These are phyloP conservation scores for Madurella fahalii DNA, from an alignment of 2,329 filamentous ascomycete genomes.

Conservation along the genomic window DNA sequence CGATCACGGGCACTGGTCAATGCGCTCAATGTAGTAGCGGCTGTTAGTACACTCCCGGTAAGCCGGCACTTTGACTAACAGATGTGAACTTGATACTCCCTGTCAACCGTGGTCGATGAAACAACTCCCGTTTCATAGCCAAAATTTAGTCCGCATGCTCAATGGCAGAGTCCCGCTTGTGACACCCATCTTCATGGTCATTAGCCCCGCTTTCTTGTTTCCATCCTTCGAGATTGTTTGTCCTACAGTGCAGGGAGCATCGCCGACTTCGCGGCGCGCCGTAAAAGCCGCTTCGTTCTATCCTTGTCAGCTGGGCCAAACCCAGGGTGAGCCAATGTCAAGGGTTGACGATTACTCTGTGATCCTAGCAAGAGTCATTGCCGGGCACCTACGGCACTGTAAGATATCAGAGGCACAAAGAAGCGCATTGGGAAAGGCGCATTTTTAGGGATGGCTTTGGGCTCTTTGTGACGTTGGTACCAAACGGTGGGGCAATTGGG, in stretches of 20 bases:
- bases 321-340: background rate
- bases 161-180: constrained; percentile 9
- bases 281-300: background rate
- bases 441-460: background rate
- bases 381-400: background rate
- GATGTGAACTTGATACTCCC: constrained; percentile 4
- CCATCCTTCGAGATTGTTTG: background rate
- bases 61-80: constrained; percentile 10
- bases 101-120: constrained; percentile 22
- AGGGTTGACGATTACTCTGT: background rate
- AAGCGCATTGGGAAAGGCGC: background rate
- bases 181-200: background rate
- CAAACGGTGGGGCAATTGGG: background rate
- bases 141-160: constrained; percentile 5
- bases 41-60: constrained; percentile 3
- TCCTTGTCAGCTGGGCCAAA: background rate
- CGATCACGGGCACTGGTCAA: constrained; percentile 1
- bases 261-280: too few species aligned
- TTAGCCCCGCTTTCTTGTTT: constrained; percentile 9
- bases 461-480: background rate
- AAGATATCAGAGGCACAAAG: background rate
- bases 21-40: background rate
- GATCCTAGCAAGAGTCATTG: too few species aligned
- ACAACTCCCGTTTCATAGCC: constrained; percentile 26
- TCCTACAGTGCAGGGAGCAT: background rate